phyloP scores from a whole-genome alignment of 805 yeast genomes.

The Hanseniaspora nectarophila region DNA sequence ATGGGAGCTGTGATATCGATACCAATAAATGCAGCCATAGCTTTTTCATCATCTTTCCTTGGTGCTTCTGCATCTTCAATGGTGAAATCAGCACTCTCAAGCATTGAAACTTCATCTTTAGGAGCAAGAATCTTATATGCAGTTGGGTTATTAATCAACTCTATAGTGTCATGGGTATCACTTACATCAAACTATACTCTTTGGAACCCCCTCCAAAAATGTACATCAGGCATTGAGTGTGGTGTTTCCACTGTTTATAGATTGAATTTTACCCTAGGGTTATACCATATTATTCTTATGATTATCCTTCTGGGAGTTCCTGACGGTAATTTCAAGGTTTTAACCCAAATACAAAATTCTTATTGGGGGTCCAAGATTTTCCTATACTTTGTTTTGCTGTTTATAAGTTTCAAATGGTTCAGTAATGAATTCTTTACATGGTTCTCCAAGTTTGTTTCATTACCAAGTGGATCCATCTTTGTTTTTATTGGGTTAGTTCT shows the following conservation, averaged over 20 bases:
- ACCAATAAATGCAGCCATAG: constrained; percentile 52
- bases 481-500: constrained; percentile 80
- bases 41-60: constrained; percentile 57
- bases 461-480: constrained; percentile 71
- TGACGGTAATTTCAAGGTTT: constrained; percentile 61
- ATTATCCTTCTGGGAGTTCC: constrained; percentile 56
- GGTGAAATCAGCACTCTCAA: constrained; percentile 40
- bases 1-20: constrained; percentile 66
- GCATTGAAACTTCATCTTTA: constrained; percentile 52
- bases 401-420: constrained; percentile 49
- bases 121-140: constrained; percentile 87
- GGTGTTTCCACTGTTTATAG: constrained; percentile 94
- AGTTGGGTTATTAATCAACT: constrained; percentile 57
- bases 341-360: constrained; percentile 64
- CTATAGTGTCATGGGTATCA: constrained; percentile 75
- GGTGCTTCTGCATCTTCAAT: constrained; percentile 76
- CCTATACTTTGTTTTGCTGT: constrained; percentile 46
- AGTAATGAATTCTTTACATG: constrained; percentile 79
- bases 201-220: constrained; percentile 59
- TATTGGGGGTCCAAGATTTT: constrained; percentile 73
- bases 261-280: constrained; percentile 74
- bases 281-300: constrained; percentile 64
- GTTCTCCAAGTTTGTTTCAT: constrained; percentile 86
- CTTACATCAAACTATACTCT: constrained; percentile 72
- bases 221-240: constrained; percentile 67